Conservation (phyloP, 371 early-diverging fungal species). For the Haplosporangium sp. region DNA sequence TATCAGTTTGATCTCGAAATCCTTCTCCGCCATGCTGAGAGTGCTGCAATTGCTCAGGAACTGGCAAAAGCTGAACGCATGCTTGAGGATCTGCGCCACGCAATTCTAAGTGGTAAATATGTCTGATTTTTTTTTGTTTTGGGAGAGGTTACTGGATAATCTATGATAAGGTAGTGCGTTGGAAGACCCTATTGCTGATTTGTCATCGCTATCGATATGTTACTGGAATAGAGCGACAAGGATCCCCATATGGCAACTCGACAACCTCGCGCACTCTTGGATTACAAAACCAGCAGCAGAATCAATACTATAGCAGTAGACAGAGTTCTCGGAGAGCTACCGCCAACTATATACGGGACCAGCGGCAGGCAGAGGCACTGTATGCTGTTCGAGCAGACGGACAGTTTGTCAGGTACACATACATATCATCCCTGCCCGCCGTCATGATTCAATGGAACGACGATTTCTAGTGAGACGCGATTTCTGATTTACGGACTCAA, state of each 20-base stretch:
- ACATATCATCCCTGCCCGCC: background rate
- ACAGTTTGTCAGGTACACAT: conserved; percentile 42
- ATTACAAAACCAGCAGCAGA: conserved; percentile 8
- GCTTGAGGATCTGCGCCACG: conserved; percentile 62
- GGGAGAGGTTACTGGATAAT: no score
- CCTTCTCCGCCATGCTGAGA: conserved; percentile 72
- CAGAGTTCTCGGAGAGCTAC: conserved; percentile 33
- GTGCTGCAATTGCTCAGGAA: conserved; percentile 65
- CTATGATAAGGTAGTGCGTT: no score
- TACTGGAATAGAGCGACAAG: conserved; percentile 30
- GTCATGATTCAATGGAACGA: background rate
- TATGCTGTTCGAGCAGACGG: conserved; percentile 54
- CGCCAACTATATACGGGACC: conserved; percentile 30
- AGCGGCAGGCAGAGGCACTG: conserved; percentile 40
- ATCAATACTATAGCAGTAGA: conserved; percentile 12
- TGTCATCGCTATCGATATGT: background rate
- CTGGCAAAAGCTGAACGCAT: conserved; percentile 65
- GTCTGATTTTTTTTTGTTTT: background rate
- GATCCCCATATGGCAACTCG: conserved; percentile 44
- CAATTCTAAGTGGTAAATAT: conserved; percentile 65
- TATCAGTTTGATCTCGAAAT: conserved; percentile 83
- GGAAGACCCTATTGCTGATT: background rate
- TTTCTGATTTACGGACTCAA: background rate
- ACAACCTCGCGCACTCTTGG: conserved; percentile 28
- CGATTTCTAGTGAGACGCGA: background rate